These are phyloP conservation scores for Hypoxylon sp. DNA, from an alignment of 2,329 filamentous ascomycete species.

Conservation along the genomic window DNA sequence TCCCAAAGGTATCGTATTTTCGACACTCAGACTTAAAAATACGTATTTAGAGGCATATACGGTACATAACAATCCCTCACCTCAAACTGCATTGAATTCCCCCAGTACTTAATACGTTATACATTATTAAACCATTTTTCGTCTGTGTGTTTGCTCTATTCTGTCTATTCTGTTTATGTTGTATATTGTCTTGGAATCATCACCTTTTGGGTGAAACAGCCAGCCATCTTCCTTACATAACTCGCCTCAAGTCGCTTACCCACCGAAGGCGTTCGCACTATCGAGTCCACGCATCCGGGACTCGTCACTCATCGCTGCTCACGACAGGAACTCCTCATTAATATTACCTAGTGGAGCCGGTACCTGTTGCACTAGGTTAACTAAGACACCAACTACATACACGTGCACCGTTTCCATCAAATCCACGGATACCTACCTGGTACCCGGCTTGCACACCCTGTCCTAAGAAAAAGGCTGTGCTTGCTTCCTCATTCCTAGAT, in stretches of 20 bases:
- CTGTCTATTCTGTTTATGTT: neutral
- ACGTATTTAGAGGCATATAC: constrained; percentile 12
- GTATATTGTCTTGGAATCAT: constrained; percentile 35
- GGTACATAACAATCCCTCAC: neutral
- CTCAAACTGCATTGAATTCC: neutral
- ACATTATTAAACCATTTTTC: constrained; percentile 25
- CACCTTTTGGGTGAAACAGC: constrained; percentile 31
- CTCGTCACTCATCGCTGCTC: constrained; percentile 39
- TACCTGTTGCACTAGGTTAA: constrained; percentile 26
- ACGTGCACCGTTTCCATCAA: constrained; percentile 37
- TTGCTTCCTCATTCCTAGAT: constrained; percentile 31
- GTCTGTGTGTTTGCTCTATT: constrained; percentile 16
- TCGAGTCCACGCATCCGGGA: constrained; percentile 43
- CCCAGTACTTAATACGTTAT: constrained; percentile 1
- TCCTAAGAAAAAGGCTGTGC: constrained; percentile 35
- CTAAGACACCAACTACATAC: constrained; percentile 33
- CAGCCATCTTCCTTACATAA: constrained; percentile 18
- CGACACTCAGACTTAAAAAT: constrained; percentile 23
- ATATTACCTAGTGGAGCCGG: constrained; percentile 42
- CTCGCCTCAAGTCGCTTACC: constrained; percentile 29
- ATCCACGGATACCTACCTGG: constrained; percentile 39
- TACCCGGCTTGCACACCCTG: constrained; percentile 33
- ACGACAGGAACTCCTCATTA: constrained; percentile 32
- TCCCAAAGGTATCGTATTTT: constrained; percentile 28
- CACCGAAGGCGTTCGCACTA: constrained; percentile 44